Evolutionary conservation across 768 basidiomycete genomes (phyloP).

Genomic region (Podaxis sp.): DNA sequence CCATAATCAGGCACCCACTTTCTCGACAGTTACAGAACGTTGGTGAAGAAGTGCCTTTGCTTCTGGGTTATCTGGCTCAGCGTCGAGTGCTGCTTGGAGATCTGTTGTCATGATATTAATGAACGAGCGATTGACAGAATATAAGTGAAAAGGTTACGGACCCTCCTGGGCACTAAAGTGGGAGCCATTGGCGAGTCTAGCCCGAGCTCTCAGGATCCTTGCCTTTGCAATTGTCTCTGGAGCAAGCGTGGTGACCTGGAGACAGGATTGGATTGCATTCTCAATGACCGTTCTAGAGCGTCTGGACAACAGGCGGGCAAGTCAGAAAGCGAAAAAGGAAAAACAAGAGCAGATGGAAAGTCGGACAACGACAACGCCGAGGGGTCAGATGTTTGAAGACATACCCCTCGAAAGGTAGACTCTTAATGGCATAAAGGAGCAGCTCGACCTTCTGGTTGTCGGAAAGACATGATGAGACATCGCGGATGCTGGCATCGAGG

Average conservation of each 20-base stretch:
- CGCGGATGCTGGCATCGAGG: conserved; percentile 71
- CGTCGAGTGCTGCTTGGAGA: conserved; percentile 56
- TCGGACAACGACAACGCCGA: background rate
- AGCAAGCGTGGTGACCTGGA: conserved; percentile 51
- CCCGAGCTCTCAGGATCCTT: conserved; percentile 62
- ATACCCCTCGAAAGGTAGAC: conserved; percentile 68
- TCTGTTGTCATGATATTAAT: conserved; percentile 34
- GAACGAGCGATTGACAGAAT: background rate
- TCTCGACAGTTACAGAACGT: conserved; percentile 51
- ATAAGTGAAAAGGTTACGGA: conserved; percentile 21
- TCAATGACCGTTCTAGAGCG: conserved; percentile 63
- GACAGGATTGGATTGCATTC: conserved; percentile 69
- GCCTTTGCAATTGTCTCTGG: conserved; percentile 52
- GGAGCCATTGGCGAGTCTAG: conserved; percentile 55
- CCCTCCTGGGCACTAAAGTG: conserved; percentile 65
- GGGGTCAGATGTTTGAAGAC: conserved; percentile 16
- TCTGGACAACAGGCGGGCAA: conserved; percentile 21
- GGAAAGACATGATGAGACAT: conserved; percentile 52
- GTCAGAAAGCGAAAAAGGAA: conserved; percentile 11
- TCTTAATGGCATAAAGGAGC: conserved; percentile 77
- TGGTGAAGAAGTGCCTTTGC: conserved; percentile 57
- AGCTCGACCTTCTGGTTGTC: conserved; percentile 69
- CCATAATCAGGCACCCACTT: conserved; percentile 34
- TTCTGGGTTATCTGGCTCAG: conserved; percentile 67
- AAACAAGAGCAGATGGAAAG: conserved; percentile 8